Evolutionary conservation across 805 yeast species (phyloP), one percentile per base, ranked within the genome.

Genomic region (Yarrowia yakushimensis): DNA sequence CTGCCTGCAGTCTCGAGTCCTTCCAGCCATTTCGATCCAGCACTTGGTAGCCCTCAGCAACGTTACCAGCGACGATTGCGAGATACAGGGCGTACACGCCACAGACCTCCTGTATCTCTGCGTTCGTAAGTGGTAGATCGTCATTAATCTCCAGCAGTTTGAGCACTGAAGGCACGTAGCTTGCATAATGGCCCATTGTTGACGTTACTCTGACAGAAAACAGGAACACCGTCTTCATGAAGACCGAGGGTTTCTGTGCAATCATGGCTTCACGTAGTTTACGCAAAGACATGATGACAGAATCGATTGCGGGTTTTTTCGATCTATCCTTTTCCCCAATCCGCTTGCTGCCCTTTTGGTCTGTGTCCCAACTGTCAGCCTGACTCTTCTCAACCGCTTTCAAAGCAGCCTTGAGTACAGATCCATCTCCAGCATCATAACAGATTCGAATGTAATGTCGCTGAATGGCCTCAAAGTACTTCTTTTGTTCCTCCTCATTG

Each of bases 261-360:
- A 85, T 69, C 33, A 84, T 68, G 9, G 86, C 81, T 67, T 85
- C 88, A 45, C 89, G 69, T 17, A 85, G 72, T 63, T 83, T 83
- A n/a, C 69, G 34, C 30, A 55, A 17, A 7, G 61, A 55, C 61
- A 55, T 55, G 11, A 55, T 30, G 36, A 55, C 39, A 3, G 61
- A 55, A 41, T 64, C 66, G 22, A 27, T 37, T 30, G 48, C 63
- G 10, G 63, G 39, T 9, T 48, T 48, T 30, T 48, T 31, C 2
- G 20, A 8, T 8, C 25, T 48, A 3, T 31, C 55, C 20, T 31
- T 48, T 27, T 48, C 55, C n/a, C 39, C 39, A 2, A 3, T 30
- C 12, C 39, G 55, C 25, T 48, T 48, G 20, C 55, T 39, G 10
- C 30, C 55, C 20, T 22, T 48, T n/a, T 48, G 39, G 9, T 31